Evolutionary conservation across 306 rosid genomes (phyloP).

Genomic region (Aeschynomene evenia): DNA sequence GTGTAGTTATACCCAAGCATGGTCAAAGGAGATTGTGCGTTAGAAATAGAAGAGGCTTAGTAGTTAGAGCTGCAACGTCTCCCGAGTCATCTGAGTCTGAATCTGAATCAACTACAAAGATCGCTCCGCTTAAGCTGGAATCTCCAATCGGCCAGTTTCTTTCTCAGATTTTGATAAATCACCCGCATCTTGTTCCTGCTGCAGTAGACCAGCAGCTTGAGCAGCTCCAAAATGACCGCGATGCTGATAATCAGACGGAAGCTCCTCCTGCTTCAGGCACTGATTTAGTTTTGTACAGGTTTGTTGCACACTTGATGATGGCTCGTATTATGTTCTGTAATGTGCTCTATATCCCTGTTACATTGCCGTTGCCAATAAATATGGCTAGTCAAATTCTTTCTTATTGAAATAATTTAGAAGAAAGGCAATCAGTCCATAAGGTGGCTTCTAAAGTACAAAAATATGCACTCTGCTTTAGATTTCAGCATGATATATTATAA

Average conservation of each 20-base stretch:
- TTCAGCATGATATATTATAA: not conserved
- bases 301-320: not conserved
- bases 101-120: conserved; percentile 41
- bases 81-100: conserved; percentile 35
- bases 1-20: conserved; percentile 41
- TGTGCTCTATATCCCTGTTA: not conserved
- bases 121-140: conserved; percentile 89
- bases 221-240: conserved; percentile 86
- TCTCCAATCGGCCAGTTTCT: conserved; percentile 92
- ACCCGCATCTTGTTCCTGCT: conserved; percentile 96
- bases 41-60: conserved; percentile 51
- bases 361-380: not conserved
- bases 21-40: conserved; percentile 34
- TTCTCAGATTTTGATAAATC: conserved; percentile 71
- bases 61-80: conserved; percentile 48
- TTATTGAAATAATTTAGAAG: not conserved
- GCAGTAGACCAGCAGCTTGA: conserved; percentile 92
- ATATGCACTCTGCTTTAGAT: not conserved
- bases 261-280: conserved; percentile 65
- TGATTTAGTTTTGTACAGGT: conserved; percentile 84
- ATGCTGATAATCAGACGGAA: conserved; percentile 58
- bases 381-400: not conserved
- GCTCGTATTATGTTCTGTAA: not conserved
- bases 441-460: not conserved
- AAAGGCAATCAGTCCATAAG: not conserved